Evolutionary conservation across 805 yeast species (phyloP).

Genomic region (Candida ipomoeae): DNA sequence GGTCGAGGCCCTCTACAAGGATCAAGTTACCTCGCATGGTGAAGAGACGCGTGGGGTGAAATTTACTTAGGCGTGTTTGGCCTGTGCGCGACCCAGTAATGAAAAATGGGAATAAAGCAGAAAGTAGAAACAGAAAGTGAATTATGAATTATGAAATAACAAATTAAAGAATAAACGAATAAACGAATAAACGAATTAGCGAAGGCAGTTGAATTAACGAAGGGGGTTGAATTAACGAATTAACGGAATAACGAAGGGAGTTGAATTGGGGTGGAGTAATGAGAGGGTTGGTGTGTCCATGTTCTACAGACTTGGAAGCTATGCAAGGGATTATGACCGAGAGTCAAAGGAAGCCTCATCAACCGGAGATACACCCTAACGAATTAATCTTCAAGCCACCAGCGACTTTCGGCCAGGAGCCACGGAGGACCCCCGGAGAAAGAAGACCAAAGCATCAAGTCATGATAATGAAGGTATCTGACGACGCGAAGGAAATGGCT

Average conservation of each 20-base stretch:
- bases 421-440: conserved; percentile 15
- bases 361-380: conserved; percentile 51
- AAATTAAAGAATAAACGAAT: no score
- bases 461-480: conserved; percentile 7
- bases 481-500: conserved; percentile 20
- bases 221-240: no score
- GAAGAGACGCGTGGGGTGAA: background rate
- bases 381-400: conserved; percentile 14
- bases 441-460: conserved; percentile 18
- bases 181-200: no score
- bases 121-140: no score
- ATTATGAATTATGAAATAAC: no score
- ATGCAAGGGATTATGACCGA: conserved; percentile 51
- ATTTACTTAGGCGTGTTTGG: no score
- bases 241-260: no score
- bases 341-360: conserved; percentile 41
- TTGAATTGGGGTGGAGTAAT: no score
- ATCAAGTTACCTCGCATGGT: conserved; percentile 65
- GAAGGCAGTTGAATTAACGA: no score
- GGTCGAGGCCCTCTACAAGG: conserved; percentile 86
- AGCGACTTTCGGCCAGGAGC: conserved; percentile 9
- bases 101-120: no score
- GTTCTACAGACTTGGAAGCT: conserved; percentile 7
- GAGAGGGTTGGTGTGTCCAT: no score
- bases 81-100: no score